Conservation (phyloP, 192 early-diverging fungal species). For the Coemansia sp. region DNA sequence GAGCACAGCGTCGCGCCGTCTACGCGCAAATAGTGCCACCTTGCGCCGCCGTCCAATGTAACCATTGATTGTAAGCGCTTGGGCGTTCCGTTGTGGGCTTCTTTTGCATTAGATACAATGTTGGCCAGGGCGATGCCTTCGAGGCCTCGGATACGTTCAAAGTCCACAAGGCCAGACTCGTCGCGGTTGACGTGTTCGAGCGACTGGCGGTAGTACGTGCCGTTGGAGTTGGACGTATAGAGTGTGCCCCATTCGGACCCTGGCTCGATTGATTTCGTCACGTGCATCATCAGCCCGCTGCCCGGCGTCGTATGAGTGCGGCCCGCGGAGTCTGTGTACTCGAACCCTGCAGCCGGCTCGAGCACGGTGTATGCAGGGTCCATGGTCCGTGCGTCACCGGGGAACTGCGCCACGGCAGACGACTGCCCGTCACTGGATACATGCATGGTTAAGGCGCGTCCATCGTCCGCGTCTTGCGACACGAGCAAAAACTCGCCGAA, state of each 20-base stretch:
- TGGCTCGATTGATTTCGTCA: conserved; percentile 56
- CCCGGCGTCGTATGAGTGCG: conserved; percentile 46
- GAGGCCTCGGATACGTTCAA: conserved; percentile 83
- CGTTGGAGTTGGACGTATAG: conserved; percentile 90
- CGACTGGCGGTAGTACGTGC: conserved; percentile 73
- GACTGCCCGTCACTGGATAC: conserved; percentile 73
- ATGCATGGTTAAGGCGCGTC: conserved; percentile 55
- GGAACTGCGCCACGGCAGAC: conserved; percentile 75
- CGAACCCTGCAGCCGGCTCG: conserved; percentile 59
- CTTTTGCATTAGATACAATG: conserved; percentile 65
- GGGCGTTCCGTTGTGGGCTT: conserved; percentile 50
- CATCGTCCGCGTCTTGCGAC: conserved; percentile 56
- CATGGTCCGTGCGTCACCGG: conserved; percentile 59
- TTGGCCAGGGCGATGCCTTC: conserved; percentile 86
- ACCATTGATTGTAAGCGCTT: conserved; percentile 70
- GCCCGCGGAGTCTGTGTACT: conserved; percentile 37
- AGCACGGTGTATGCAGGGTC: conserved; percentile 70
- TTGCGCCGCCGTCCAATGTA: conserved; percentile 80
- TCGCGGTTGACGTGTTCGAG: conserved; percentile 76
- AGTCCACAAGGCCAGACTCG: conserved; percentile 78
- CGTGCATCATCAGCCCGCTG: conserved; percentile 64
- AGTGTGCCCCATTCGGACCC: conserved; percentile 77
- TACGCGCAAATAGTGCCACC: conserved; percentile 60
- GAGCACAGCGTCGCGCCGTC: conserved; percentile 52
- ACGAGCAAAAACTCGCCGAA: conserved; percentile 79